phyloP scores from a whole-genome alignment of 768 basidiomycete species.

The Lyophyllum shimeji region DNA sequence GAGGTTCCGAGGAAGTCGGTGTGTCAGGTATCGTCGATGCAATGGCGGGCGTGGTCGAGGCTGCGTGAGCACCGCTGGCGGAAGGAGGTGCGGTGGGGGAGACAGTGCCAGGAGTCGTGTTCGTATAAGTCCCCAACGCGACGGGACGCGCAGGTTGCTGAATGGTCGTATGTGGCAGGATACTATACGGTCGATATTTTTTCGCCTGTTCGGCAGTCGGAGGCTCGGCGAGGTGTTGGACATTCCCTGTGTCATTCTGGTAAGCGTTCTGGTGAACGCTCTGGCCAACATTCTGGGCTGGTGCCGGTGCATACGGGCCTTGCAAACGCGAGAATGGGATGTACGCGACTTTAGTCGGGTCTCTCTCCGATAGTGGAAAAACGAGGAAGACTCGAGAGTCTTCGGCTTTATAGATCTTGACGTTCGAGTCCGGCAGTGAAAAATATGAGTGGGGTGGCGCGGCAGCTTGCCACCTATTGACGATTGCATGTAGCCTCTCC shows the following conservation, averaged over 20 bases:
- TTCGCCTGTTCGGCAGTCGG: background rate
- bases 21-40: background rate
- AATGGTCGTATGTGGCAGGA: slow-evolving; percentile 5
- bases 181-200: slow-evolving; percentile 5
- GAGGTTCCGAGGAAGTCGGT: background rate
- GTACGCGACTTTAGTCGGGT: background rate
- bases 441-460: background rate
- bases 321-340: background rate
- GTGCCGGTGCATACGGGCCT: background rate
- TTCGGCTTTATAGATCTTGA: slow-evolving; percentile 5
- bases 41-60: background rate
- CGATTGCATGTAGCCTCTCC: background rate
- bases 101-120: background rate
- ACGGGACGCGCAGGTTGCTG: background rate
- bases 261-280: background rate
- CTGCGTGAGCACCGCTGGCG: background rate
- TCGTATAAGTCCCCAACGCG: background rate
- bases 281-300: background rate
- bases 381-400: background rate
- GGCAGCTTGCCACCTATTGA: background rate
- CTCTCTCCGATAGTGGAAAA: background rate
- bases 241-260: background rate
- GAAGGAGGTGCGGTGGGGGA: background rate
- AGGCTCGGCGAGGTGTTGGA: background rate
- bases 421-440: background rate